phyloP scores from a whole-genome alignment of 495 filamentous ascomycete genomes.

The Margaritispora aquatica region DNA sequence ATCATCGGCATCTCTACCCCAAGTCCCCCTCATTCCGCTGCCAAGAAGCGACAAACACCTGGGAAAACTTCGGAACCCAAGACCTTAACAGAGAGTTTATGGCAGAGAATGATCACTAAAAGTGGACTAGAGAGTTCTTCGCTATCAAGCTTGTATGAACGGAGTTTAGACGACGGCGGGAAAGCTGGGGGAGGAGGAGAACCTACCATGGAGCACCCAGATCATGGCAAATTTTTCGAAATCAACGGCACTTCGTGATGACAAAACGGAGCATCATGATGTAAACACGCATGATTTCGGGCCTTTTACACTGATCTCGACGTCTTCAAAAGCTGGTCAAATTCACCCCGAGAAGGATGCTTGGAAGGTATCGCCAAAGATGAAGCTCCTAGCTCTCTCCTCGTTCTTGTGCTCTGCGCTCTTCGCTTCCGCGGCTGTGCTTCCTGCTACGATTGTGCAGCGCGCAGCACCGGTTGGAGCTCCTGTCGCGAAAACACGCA shows the following conservation, averaged over 20 bases:
- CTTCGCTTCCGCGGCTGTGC: background rate
- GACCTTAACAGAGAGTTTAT: too few species aligned
- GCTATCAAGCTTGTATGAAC: background rate
- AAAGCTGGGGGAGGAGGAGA: background rate
- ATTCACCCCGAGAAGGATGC: too few species aligned
- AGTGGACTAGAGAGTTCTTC: too few species aligned
- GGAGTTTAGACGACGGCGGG: background rate
- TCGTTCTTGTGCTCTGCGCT: background rate
- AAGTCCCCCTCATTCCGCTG: background rate
- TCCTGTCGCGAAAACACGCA: conserved; percentile 21
- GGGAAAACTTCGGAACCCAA: too few species aligned
- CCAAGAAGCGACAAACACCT: background rate
- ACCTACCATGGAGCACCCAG: background rate
- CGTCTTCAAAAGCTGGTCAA: background rate
- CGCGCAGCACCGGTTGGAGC: background rate
- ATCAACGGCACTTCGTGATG: background rate
- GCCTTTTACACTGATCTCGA: background rate
- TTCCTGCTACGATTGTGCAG: background rate
- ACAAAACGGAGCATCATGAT: background rate
- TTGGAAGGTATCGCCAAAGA: background rate
- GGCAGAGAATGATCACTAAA: too few species aligned
- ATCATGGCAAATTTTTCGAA: background rate
- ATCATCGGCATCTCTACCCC: background rate
- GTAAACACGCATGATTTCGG: background rate
- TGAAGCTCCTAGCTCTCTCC: background rate